Evolutionary conservation across 768 basidiomycete genomes (phyloP).

Genomic region (Leccinum subtestaceum): DNA sequence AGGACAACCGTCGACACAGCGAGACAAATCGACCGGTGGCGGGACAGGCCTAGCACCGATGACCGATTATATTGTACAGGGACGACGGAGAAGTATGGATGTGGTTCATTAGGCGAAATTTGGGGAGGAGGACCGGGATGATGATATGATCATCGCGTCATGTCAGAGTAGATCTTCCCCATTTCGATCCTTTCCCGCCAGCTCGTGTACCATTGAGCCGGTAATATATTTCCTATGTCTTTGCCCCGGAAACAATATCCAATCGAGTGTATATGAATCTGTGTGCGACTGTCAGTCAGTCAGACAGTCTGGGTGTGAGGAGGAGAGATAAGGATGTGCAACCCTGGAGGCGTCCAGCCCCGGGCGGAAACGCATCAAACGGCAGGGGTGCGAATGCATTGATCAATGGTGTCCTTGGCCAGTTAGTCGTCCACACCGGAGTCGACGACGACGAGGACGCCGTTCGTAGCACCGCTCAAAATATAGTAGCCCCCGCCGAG

Average conservation of each 20-base stretch:
- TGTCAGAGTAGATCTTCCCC: not conserved
- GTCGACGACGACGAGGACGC: not conserved
- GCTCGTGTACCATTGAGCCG: not conserved
- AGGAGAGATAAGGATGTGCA: not conserved
- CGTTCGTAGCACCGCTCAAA: not conserved
- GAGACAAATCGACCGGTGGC: too few species aligned
- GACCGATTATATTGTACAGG: not conserved
- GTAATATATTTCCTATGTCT: not conserved
- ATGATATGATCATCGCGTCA: not conserved
- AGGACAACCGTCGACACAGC: too few species aligned
- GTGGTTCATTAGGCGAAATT: not conserved
- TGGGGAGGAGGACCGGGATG: not conserved
- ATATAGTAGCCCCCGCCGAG: not conserved
- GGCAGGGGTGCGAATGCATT: not conserved
- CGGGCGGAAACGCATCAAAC: not conserved
- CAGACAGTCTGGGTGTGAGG: not conserved
- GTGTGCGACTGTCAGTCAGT: not conserved
- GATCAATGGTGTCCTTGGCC: not conserved
- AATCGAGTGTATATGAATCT: not conserved
- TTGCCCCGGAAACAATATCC: not conserved
- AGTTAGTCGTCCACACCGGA: not conserved
- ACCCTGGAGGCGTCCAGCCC: not conserved
- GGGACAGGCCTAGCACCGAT: too few species aligned
- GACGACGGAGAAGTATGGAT: not conserved
- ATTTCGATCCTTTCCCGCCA: not conserved